These are phyloP conservation scores for Skeletonema menzelii DNA, from an alignment of 108 stramenopile genomes.

Conservation along the genomic window DNA sequence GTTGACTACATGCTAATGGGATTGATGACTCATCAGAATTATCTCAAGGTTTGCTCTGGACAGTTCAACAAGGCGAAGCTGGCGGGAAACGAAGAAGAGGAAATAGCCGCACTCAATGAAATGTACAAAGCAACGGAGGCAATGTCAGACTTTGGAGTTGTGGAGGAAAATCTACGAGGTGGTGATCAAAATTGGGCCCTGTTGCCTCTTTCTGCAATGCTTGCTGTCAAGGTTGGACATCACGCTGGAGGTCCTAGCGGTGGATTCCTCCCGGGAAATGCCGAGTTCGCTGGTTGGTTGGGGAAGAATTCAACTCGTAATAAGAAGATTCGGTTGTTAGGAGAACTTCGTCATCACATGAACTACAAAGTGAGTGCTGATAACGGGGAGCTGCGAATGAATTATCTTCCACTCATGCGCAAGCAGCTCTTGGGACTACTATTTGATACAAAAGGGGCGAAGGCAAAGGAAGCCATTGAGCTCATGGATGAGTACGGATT, in stretches of 20 bases:
- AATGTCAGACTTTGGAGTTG: conserved; percentile 88
- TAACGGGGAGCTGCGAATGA: conserved; percentile 68
- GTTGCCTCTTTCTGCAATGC: conserved; percentile 76
- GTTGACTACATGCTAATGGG: conserved; percentile 95
- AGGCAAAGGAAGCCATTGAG: conserved; percentile 64
- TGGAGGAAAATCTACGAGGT: conserved; percentile 77
- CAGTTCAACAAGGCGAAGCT: conserved; percentile 46
- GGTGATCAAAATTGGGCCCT: conserved; percentile 94
- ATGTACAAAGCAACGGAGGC: conserved; percentile 80
- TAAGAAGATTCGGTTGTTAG: conserved; percentile 81
- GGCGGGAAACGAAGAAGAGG: conserved; percentile 54
- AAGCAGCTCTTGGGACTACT: conserved; percentile 63
- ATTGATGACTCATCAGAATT: conserved; percentile 94
- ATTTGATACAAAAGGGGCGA: conserved; percentile 47
- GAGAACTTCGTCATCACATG: conserved; percentile 91
- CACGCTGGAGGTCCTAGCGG: conserved; percentile 79
- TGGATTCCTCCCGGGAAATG: conserved; percentile 81
- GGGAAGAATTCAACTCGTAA: conserved; percentile 91
- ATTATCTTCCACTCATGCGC: conserved; percentile 79
- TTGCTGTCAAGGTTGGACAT: conserved; percentile 89
- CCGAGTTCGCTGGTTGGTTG: conserved; percentile 94
- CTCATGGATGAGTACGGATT: conserved; percentile 95
- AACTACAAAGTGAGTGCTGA: conserved; percentile 73
- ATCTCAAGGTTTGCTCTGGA: conserved; percentile 68
- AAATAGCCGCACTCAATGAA: conserved; percentile 53